These are phyloP conservation scores for Cardiospermum halicacabum DNA, from an alignment of 345 rosid genomes.

Conservation along the genomic window DNA sequence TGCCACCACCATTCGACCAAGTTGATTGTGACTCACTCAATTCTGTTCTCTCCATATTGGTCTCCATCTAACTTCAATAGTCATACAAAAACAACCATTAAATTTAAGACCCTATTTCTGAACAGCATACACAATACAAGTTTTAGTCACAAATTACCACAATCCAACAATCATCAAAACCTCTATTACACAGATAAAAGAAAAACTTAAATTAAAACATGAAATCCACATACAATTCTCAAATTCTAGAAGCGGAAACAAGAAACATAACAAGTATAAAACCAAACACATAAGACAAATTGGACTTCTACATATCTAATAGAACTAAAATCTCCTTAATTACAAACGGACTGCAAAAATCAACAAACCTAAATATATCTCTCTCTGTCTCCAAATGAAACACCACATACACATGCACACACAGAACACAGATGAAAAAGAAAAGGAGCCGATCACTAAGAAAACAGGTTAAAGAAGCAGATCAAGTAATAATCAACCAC, in stretches of 20 bases:
- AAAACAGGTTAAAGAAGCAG: background rate
- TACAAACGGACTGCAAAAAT: background rate
- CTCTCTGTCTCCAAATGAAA: background rate
- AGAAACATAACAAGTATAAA: background rate
- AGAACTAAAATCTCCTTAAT: background rate
- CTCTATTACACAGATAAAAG: background rate
- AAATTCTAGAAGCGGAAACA: too few species aligned
- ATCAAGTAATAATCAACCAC: background rate
- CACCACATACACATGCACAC: background rate
- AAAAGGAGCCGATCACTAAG: background rate
- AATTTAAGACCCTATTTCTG: background rate
- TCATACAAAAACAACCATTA: background rate
- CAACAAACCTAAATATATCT: background rate
- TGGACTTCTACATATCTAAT: background rate
- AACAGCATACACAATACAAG: background rate
- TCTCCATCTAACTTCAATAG: conserved; percentile 16
- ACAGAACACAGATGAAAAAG: background rate
- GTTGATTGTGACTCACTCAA: conserved; percentile 16
- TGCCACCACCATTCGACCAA: conserved; percentile 29
- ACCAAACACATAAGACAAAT: background rate
- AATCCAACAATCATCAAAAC: background rate
- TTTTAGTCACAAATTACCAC: background rate
- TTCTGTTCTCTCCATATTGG: conserved; percentile 10
- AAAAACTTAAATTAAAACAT: background rate
- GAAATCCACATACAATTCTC: too few species aligned